Conservation (phyloP, 2,329 filamentous ascomycete species). For the Bipolaris oryzae region DNA sequence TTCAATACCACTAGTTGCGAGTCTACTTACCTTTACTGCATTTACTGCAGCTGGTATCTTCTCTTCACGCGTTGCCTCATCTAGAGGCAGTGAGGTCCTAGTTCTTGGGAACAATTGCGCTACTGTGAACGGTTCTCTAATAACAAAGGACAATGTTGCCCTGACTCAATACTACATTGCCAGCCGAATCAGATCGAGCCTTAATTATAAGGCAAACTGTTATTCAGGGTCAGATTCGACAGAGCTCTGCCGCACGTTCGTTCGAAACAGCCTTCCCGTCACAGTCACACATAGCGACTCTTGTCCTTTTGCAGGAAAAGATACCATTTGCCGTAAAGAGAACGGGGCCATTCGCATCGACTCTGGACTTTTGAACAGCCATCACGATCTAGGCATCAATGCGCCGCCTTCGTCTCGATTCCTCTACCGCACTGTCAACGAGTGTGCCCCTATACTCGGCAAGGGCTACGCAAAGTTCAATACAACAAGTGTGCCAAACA, state of each 20-base stretch:
- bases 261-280: conserved; percentile 17
- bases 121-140: conserved; percentile 5
- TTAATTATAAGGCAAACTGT: conserved; percentile 30
- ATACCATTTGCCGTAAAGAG: conserved; percentile 21
- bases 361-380: conserved; percentile 30
- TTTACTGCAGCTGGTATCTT: conserved; percentile 40
- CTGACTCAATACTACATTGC: conserved; percentile 1
- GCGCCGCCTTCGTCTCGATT: conserved; percentile 25
- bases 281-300: conserved; percentile 12
- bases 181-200: conserved; percentile 17
- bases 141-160: conserved; percentile 3
- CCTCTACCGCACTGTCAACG: conserved; percentile 24
- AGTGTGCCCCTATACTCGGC: conserved; percentile 31
- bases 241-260: conserved; percentile 26
- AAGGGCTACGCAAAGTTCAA: conserved; percentile 19
- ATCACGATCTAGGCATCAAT: conserved; percentile 34
- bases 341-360: conserved; percentile 27
- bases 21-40: conserved; percentile 19
- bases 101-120: conserved; percentile 27
- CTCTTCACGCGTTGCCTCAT: conserved; percentile 44
- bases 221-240: conserved; percentile 18
- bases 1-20: conserved; percentile 7
- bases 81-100: conserved; percentile 44
- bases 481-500: conserved; percentile 1
- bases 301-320: conserved; percentile 26